Conservation (phyloP, 169 alveolate species). For the Babesia gibsoni region DNA sequence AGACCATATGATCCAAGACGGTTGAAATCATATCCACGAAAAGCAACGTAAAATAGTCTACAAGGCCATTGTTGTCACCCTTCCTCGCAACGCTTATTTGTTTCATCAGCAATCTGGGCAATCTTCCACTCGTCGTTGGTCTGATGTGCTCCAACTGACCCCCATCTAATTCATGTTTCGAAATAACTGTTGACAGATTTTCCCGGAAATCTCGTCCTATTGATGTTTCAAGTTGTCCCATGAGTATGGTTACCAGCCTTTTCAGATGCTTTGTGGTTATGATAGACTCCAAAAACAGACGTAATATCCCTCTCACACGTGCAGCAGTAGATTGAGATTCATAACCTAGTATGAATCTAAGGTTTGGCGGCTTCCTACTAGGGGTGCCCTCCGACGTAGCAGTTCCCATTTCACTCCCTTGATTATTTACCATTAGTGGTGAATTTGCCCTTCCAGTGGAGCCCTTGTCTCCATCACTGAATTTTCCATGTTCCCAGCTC, state of each 20-base stretch:
- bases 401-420: too few species aligned
- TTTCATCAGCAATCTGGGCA: conserved; percentile 2
- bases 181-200: neutral
- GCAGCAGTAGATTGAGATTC: conserved; percentile 18
- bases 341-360: conserved; percentile 6
- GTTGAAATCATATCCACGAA: conserved; percentile 20
- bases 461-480: too few species aligned
- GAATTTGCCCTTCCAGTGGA: too few species aligned
- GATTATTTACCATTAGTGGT: too few species aligned
- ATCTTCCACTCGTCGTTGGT: neutral
- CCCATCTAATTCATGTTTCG: neutral
- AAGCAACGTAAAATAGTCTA: conserved; percentile 24
- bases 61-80: conserved; percentile 10
- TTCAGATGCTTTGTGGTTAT: conserved; percentile 5
- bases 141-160: neutral
- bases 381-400: too few species aligned
- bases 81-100: conserved; percentile 3
- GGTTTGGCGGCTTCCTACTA: neutral
- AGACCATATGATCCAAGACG: conserved; percentile 33
- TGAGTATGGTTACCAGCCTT: neutral
- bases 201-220: conserved; percentile 4
- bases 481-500: neutral
- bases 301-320: conserved; percentile 34
- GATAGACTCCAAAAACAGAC: conserved; percentile 39
- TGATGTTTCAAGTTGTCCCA: conserved; percentile 2